Conservation (phyloP, 2,329 filamentous ascomycete genomes). For the Ramularia endophylla region DNA sequence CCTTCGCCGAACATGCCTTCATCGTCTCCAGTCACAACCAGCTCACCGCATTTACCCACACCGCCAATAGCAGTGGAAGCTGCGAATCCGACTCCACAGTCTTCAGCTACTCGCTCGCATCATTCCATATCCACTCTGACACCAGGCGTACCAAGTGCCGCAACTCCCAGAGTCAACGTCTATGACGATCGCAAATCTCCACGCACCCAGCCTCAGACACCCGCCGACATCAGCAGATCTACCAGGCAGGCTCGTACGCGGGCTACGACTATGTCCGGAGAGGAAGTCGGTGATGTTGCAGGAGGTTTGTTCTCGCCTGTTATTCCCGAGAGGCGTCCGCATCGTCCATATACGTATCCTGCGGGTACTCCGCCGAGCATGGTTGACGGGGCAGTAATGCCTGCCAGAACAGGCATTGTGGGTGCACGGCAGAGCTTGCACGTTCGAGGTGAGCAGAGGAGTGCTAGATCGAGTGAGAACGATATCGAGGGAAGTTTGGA, state of each 20-base stretch:
- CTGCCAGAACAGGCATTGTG: not conserved
- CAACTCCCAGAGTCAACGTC: conserved; percentile 21
- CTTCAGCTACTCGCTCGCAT: conserved; percentile 1
- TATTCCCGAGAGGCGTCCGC: too few species aligned
- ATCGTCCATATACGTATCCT: conserved; percentile 1
- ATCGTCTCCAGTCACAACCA: not conserved
- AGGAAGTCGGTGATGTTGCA: too few species aligned
- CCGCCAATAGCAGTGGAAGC: too few species aligned
- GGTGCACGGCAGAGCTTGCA: too few species aligned
- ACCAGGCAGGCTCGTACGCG: not conserved
- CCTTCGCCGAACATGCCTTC: conserved; percentile 12
- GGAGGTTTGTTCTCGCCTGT: too few species aligned
- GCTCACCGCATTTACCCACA: not conserved
- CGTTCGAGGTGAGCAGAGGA: conserved; percentile 4
- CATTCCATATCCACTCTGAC: not conserved
- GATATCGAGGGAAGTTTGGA: conserved; percentile 19
- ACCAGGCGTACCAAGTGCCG: not conserved
- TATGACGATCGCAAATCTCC: conserved; percentile 28
- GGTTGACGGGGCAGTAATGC: not conserved
- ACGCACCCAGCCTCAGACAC: conserved; percentile 29
- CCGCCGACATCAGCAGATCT: conserved; percentile 26
- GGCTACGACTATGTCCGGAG: not conserved
- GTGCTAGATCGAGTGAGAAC: conserved; percentile 18
- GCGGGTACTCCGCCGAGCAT: not conserved
- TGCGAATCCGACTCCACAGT: conserved; percentile 2